Evolutionary conservation across 352 stramenopile genomes (phyloP).

Genomic region (Saprolegnia diclina): DNA sequence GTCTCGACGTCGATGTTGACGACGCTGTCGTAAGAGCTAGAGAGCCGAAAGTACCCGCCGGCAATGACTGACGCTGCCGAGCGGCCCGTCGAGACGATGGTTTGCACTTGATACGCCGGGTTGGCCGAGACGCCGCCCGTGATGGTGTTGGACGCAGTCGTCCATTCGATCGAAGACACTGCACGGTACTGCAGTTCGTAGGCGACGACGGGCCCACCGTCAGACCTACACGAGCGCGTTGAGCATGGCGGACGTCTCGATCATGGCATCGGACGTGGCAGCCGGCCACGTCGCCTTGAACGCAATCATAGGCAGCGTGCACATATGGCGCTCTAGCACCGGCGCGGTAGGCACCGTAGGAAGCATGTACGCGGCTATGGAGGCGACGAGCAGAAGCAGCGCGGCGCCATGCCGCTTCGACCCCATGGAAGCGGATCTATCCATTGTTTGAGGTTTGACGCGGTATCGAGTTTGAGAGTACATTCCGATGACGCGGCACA

Average conservation of each 20-base stretch:
- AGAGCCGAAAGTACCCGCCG: constrained; percentile 11
- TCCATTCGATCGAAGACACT: not conserved
- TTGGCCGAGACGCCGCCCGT: not conserved
- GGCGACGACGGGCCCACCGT: not conserved
- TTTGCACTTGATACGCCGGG: constrained; percentile 9
- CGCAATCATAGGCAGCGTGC: not conserved
- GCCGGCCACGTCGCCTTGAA: not conserved
- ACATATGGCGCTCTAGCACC: not conserved
- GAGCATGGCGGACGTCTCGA: not conserved
- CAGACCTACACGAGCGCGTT: not conserved
- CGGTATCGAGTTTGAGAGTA: too few relatives aligned
- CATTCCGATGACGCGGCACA: too few relatives aligned
- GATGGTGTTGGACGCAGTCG: not conserved
- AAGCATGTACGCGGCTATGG: too few relatives aligned
- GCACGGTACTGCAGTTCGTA: constrained; percentile 10
- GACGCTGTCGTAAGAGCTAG: constrained; percentile 13
- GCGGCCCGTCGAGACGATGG: not conserved
- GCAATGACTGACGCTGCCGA: not conserved
- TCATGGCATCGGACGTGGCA: not conserved
- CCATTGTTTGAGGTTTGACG: too few relatives aligned
- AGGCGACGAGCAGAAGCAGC: too few relatives aligned
- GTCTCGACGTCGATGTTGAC: constrained; percentile 12
- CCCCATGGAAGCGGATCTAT: too few relatives aligned
- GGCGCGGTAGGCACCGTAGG: too few relatives aligned
- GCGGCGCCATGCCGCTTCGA: too few relatives aligned